Percentiles rank a stretch among this genome's conserved stretches.
phyloP scores from a whole-genome alignment of 75 land plant species.

The Azolla pinnata region DNA sequence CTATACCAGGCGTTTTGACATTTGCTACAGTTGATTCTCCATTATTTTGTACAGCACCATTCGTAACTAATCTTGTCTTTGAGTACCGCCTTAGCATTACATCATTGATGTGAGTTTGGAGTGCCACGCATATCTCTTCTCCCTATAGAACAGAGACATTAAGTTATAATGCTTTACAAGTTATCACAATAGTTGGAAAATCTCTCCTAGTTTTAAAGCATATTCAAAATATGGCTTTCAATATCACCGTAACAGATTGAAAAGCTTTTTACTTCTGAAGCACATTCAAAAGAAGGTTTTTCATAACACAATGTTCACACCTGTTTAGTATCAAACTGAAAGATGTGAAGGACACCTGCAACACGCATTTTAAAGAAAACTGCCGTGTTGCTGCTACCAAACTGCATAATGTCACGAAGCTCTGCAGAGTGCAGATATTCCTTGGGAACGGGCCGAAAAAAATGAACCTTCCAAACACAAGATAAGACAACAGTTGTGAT shows the following conservation, averaged over 20 bases:
- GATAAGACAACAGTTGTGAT: neutral
- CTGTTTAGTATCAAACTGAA: constrained; percentile 99
- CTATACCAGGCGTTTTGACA: constrained; percentile 47
- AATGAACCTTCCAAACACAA: constrained; percentile 71
- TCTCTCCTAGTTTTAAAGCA: too few species aligned
- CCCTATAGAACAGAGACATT: constrained; percentile 46
- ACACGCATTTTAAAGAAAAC: constrained; percentile 98
- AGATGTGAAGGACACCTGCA: constrained; percentile 93
- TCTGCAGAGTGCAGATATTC: constrained; percentile 98
- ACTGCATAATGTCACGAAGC: constrained; percentile 96
- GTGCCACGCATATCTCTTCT: constrained; percentile 98
- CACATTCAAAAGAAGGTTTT: too few species aligned
- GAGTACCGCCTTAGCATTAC: constrained; percentile 96
- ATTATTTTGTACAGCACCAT: constrained; percentile 36
- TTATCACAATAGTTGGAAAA: neutral
- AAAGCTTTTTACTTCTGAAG: too few species aligned
- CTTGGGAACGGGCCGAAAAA: constrained; percentile 96
- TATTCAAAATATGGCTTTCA: neutral
- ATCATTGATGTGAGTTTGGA: constrained; percentile 99
- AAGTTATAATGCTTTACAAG: neutral
- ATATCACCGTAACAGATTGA: neutral
- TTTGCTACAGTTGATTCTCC: constrained; percentile 37
- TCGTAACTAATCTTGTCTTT: constrained; percentile 64
- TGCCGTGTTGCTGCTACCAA: constrained; percentile 96
- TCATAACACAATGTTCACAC: too few species aligned